These are phyloP conservation scores for Geotrichum klebahnii DNA, from an alignment of 1,139 yeast genomes.

Conservation along the genomic window DNA sequence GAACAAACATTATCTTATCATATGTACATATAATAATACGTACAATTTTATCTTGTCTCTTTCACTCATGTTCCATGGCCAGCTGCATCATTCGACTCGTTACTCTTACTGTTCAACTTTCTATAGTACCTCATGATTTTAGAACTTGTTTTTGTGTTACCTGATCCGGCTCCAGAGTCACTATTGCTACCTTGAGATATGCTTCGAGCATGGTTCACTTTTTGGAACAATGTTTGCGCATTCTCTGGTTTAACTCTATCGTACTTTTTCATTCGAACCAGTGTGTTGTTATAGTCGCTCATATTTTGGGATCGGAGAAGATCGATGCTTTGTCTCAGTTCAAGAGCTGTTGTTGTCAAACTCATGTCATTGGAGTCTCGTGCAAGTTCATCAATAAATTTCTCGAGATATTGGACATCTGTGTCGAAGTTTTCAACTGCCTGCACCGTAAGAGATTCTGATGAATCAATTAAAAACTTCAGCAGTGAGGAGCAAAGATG, in stretches of 20 bases:
- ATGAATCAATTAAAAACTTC: constrained; percentile 53
- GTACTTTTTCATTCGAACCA: constrained; percentile 54
- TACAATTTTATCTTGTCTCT: background rate
- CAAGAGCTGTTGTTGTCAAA: constrained; percentile 48
- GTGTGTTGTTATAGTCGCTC: constrained; percentile 52
- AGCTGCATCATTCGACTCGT: background rate
- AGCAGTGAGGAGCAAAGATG: constrained; percentile 71
- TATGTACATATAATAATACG: no score
- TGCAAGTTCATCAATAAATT: constrained; percentile 46
- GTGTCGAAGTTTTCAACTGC: constrained; percentile 58
- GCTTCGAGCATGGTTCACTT: constrained; percentile 29
- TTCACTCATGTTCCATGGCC: background rate
- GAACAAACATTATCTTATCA: no score
- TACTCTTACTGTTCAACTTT: constrained; percentile 12
- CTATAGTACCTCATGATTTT: constrained; percentile 21
- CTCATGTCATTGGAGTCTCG: constrained; percentile 36
- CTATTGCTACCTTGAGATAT: constrained; percentile 50
- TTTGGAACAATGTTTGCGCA: constrained; percentile 50
- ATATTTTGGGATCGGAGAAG: constrained; percentile 49
- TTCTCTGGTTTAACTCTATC: constrained; percentile 59
- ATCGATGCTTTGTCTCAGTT: constrained; percentile 60
- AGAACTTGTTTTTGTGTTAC: constrained; percentile 12
- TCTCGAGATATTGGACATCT: constrained; percentile 59
- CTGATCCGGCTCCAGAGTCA: constrained; percentile 8
- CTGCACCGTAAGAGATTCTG: constrained; percentile 40